These are phyloP conservation scores for Yamadazyma conglobata DNA, from an alignment of 1,139 yeast genomes.

Conservation along the genomic window DNA sequence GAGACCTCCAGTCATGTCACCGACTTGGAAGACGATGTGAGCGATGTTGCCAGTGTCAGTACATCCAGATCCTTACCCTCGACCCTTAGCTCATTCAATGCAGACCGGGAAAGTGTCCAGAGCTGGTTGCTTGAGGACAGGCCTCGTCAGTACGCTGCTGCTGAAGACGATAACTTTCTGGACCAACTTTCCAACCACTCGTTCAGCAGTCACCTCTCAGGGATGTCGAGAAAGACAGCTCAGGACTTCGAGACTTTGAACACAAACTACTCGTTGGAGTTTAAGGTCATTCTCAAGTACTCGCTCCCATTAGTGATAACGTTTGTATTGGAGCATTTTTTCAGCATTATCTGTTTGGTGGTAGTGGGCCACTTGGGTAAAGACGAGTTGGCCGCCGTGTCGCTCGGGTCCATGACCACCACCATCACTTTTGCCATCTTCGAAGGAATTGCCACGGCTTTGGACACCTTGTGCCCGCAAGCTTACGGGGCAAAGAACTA, in stretches of 20 bases:
- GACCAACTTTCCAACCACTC: conserved; percentile 15
- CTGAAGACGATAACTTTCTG: conserved; percentile 22
- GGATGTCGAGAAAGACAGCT: conserved; percentile 5
- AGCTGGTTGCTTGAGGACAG: conserved; percentile 68
- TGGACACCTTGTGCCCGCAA: conserved; percentile 85
- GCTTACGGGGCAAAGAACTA: conserved; percentile 72
- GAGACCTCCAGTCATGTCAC: conserved; percentile 42
- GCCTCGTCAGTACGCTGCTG: conserved; percentile 48
- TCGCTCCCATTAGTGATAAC: conserved; percentile 65
- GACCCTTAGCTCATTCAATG: conserved; percentile 49
- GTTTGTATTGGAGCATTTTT: conserved; percentile 67
- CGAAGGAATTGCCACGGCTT: conserved; percentile 84
- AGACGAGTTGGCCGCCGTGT: conserved; percentile 73
- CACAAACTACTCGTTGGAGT: conserved; percentile 47
- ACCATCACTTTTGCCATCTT: conserved; percentile 80
- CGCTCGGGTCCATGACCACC: conserved; percentile 84
- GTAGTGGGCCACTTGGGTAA: conserved; percentile 76
- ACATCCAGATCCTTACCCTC: conserved; percentile 65
- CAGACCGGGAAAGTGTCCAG: conserved; percentile 51
- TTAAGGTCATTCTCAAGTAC: conserved; percentile 47
- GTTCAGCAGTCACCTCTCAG: conserved; percentile 8
- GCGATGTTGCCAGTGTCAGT: conserved; percentile 51
- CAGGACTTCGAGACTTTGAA: conserved; percentile 37
- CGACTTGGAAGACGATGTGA: conserved; percentile 37
- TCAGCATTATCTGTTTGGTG: conserved; percentile 65